Conservation (phyloP, 148 eudicot genomes). For the Heliamphora exappendiculata region DNA sequence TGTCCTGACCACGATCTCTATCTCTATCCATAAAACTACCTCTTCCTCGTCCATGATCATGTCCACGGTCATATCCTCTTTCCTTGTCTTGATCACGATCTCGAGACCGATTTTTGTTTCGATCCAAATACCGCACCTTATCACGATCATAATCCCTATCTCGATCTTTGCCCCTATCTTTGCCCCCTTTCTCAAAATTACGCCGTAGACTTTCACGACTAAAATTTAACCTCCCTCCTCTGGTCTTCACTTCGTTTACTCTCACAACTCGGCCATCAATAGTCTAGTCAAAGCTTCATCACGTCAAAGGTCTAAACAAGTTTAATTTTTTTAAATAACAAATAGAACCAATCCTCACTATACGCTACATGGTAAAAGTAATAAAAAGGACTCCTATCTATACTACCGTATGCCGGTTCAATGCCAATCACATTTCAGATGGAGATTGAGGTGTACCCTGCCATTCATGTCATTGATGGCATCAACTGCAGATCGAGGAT, state of each 20-base stretch:
- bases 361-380: slow-evolving; percentile 15
- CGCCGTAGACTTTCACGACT: slow-evolving; percentile 49
- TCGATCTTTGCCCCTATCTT: slow-evolving; percentile 46
- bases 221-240: slow-evolving; percentile 51
- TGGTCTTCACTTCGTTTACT: slow-evolving; percentile 71
- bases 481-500: slow-evolving; percentile 69
- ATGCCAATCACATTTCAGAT: background rate
- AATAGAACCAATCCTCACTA: background rate
- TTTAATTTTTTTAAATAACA: no score
- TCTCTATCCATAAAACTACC: slow-evolving; percentile 25
- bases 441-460: slow-evolving; percentile 11
- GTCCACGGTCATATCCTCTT: slow-evolving; percentile 28
- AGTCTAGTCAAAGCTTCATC: slow-evolving; percentile 32
- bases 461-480: slow-evolving; percentile 91
- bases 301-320: slow-evolving; percentile 9
- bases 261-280: slow-evolving; percentile 78
- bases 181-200: slow-evolving; percentile 36
- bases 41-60: slow-evolving; percentile 28
- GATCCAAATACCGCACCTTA: slow-evolving; percentile 10
- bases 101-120: slow-evolving; percentile 33
- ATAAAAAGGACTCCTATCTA: background rate
- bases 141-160: slow-evolving; percentile 38
- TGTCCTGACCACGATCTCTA: slow-evolving; percentile 28
- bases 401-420: background rate
- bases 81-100: slow-evolving; percentile 38